A percentile compares a stretch with the other conserved stretches of the same genome.
Evolutionary conservation across 1,284 basidiomycete genomes (phyloP).

Genomic region (Papiliotrema laurentii): DNA sequence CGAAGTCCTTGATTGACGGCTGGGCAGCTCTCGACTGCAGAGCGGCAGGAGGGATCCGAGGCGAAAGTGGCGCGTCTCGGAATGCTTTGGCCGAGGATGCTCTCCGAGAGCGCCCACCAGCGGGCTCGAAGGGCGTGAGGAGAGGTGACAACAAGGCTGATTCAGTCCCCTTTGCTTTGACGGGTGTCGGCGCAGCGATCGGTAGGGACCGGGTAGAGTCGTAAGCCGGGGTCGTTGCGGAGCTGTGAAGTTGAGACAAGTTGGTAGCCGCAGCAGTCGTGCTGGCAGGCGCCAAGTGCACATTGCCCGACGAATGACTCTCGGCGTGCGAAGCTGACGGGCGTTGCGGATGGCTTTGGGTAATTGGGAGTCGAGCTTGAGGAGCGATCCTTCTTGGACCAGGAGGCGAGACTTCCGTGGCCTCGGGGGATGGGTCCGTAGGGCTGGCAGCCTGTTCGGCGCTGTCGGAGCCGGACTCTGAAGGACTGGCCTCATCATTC

Average conservation of each 20-base stretch:
- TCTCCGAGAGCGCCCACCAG: slow-evolving; percentile 21
- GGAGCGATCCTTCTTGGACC: slow-evolving; percentile 40
- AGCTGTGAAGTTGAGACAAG: not conserved
- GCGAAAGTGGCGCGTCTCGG: slow-evolving; percentile 67
- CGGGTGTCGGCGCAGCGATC: not conserved
- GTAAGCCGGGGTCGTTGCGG: not conserved
- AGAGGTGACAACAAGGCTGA: slow-evolving; percentile 17
- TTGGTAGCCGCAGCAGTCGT: slow-evolving; percentile 3
- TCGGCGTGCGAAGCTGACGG: slow-evolving; percentile 17
- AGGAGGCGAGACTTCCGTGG: slow-evolving; percentile 27
- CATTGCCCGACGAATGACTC: slow-evolving; percentile 1
- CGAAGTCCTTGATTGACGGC: slow-evolving; percentile 97
- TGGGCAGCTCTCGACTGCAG: slow-evolving; percentile 73
- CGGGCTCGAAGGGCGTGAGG: slow-evolving; percentile 18
- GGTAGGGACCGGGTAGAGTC: not conserved
- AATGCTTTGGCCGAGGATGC: slow-evolving; percentile 21
- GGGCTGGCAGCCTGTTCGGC: slow-evolving; percentile 1
- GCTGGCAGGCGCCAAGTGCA: slow-evolving; percentile 6
- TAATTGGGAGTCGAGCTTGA: slow-evolving; percentile 38
- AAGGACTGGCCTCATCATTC: slow-evolving; percentile 53
- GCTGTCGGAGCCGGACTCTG: slow-evolving; percentile 35
- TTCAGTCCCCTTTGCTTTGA: slow-evolving; percentile 1
- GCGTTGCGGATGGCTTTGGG: slow-evolving; percentile 41
- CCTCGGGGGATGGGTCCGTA: slow-evolving; percentile 2
- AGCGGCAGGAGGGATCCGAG: slow-evolving; percentile 72